Percentiles rank a stretch among this genome's conserved stretches.
Evolutionary conservation across 441 rosid genomes (phyloP).

Genomic region (Brassica balearica): DNA sequence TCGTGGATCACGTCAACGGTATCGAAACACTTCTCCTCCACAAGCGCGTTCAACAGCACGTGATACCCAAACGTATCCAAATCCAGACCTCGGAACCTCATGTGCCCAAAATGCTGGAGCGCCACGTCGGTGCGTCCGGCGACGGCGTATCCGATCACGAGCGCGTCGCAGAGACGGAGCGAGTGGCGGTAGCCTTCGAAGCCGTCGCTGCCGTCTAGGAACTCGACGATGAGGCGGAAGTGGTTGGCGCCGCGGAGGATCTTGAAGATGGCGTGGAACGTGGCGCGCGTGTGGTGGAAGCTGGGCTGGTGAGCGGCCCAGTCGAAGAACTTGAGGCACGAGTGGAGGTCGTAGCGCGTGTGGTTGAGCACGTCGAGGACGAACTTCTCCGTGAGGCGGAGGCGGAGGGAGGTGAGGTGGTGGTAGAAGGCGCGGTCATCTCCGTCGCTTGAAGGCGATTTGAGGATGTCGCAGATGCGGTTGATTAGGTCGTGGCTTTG

Average conservation of each 20-base stretch:
- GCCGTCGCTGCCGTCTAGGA: slow-evolving; percentile 48
- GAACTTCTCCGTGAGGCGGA: slow-evolving; percentile 57
- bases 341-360: slow-evolving; percentile 58
- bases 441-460: slow-evolving; percentile 42
- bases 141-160: slow-evolving; percentile 79
- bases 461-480: slow-evolving; percentile 58
- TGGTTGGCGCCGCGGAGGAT: slow-evolving; percentile 63
- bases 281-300: slow-evolving; percentile 65
- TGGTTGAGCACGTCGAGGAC: slow-evolving; percentile 67
- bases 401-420: slow-evolving; percentile 53
- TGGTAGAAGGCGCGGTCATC: slow-evolving; percentile 41
- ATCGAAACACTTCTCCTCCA: slow-evolving; percentile 65
- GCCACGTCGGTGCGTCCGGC: slow-evolving; percentile 77
- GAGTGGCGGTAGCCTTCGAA: slow-evolving; percentile 29
- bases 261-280: slow-evolving; percentile 72
- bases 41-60: slow-evolving; percentile 75
- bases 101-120: slow-evolving; percentile 70
- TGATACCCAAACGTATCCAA: slow-evolving; percentile 67
- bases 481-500: slow-evolving; percentile 41
- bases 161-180: slow-evolving; percentile 53
- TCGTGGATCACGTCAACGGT: slow-evolving; percentile 51
- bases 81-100: slow-evolving; percentile 80
- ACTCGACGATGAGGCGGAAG: slow-evolving; percentile 54
- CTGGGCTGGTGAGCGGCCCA: slow-evolving; percentile 90
- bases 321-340: slow-evolving; percentile 87